Evolutionary conservation across 345 rosid species (phyloP), one percentile per base, ranked within the genome.

Genomic region (Gynandropsis gynandra): DNA sequence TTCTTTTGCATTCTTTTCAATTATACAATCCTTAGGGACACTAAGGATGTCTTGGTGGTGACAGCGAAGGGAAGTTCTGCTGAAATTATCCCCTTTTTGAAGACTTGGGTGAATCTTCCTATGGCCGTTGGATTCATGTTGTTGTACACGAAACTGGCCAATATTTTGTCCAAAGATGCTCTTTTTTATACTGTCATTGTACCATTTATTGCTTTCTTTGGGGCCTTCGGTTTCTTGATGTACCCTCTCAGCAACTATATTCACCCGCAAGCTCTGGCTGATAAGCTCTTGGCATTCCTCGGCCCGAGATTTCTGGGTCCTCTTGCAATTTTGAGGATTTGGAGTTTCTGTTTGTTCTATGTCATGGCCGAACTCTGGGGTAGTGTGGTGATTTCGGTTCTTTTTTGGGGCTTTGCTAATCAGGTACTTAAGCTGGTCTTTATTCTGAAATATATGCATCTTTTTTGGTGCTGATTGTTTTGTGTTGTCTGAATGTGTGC

Each of bases 341-440:
- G 98, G 98, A 78, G 80, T 46, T 90, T 87, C 76, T 87, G 96
- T 71, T 73, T 90, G 80, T 90, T 90, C 66, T 90, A 90, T 75
- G 98, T 90, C 58, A 90, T 90, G 98, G 98, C 96, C 68, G 98
- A 90, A 68, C 80, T 87, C 69, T 90, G 98, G 96, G 98, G 98
- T 16, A 90, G 98, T 29, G 98, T 90, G 27, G 98, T 90, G 34
- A 52, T 90, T 58, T 90, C 98, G 16, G 98, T 90, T 67, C 83
- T 90, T 24, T 90, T 90, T 53, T 90, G 98, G 98, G 98, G 98
- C 8, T 80, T 87, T 47, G 98, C 98, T 24, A 90, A 90, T 80
- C 98, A 90, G 96, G 98, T 87, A 55, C 67, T 39, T 52, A 44
- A 29, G 29, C 21, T 42, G 52, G n/a, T 24, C 47, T 13, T 48